Evolutionary conservation across 2,329 filamentous ascomycete species (phyloP).

Genomic region (Penicillium decumbens): DNA sequence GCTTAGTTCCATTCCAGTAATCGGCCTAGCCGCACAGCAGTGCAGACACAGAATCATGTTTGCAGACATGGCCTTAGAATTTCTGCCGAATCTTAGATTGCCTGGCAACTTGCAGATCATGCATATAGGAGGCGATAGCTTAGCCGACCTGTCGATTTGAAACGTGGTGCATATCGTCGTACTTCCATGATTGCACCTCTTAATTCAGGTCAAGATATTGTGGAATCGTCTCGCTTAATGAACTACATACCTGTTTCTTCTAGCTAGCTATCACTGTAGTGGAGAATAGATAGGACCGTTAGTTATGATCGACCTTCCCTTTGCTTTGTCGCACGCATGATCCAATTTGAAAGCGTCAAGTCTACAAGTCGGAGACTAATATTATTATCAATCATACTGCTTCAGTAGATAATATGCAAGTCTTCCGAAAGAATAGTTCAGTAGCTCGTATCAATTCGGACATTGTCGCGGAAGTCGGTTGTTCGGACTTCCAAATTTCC

Average conservation of each 20-base stretch:
- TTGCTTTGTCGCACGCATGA: neutral
- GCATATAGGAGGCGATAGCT: too few relatives aligned
- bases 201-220: too few relatives aligned
- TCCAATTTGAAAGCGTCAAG: neutral
- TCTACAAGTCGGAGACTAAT: neutral
- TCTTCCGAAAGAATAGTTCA: neutral
- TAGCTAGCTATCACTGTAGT: neutral
- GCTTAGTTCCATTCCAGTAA: neutral
- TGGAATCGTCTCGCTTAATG: neutral
- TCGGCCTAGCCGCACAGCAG: neutral
- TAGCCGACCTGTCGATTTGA: too few relatives aligned
- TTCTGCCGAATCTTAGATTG: neutral
- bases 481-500: conserved; percentile 2
- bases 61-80: neutral
- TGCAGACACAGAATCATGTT: neutral
- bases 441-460: neutral
- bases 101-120: too few relatives aligned
- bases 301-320: neutral
- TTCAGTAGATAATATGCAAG: neutral
- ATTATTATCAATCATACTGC: neutral
- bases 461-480: neutral
- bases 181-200: too few relatives aligned
- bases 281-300: neutral
- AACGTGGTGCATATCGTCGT: too few relatives aligned
- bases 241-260: neutral